Base-by-base conservation (phyloP, 169 alveolate genomes). In the Cryptosporidium sp. region DNA sequence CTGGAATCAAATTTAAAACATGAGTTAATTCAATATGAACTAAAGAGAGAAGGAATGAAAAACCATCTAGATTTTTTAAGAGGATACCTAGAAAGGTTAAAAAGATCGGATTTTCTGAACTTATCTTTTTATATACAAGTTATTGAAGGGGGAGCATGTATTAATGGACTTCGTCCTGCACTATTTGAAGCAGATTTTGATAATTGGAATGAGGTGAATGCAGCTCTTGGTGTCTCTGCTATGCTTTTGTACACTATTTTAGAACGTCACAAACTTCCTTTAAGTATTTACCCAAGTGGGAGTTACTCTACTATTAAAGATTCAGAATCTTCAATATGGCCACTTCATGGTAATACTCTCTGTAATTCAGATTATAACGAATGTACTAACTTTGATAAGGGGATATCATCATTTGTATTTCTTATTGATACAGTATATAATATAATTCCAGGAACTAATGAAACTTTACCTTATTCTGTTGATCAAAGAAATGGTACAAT, bases 181-280 rank as follows among this genome's bases (percentile, higher is more conserved):
- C 16, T 75, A n/a, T n/a, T 53, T 35, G 56, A 75, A 3, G 68
- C 45, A 14, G 70, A 53, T 35, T 53, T 56, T 39, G 86, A 75
- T 7, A 75, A 75, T 37, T 75, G 86, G 86, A 75, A 60, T 35
- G 86, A 75, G 70, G 48, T 75, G 4, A 75, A 75, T 52, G 86
- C 73, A 8, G 44, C 72, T 56, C 56, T 75, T 8, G 86, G 86
- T 12, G 44, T 18, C 12, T 52, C 70, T 6, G 53, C 73, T 39
- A 33, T 75, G 56, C 56, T 75, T 14, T 56, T 75, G 18, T 14
- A 42, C 21, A 56, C 42, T 16, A 75, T 75, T 56, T 33, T 60
- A 12, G 86, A 75, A 3, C 62, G 68, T n/a, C 48, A 56, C 37
- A 60, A 75, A 26, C 42, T 75, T 10, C 31, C 44, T 37, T 37